phyloP scores from a whole-genome alignment of 2,329 filamentous ascomycete species.

The Fusarium concolor region DNA sequence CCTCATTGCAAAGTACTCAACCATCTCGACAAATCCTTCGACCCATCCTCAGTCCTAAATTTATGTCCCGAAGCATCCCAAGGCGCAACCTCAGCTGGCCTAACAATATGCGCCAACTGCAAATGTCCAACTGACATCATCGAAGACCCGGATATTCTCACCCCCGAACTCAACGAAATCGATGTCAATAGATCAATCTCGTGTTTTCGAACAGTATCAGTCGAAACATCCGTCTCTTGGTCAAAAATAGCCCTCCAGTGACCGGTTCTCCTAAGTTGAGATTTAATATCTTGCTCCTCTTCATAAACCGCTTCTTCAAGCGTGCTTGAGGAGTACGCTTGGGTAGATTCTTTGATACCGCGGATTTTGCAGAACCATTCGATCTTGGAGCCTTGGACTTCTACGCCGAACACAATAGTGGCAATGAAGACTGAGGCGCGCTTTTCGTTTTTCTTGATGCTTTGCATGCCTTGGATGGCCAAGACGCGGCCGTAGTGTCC shows the following conservation, averaged over 20 bases:
- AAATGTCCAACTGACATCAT: constrained; percentile 15
- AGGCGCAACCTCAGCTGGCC: constrained; percentile 9
- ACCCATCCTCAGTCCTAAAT: constrained; percentile 13
- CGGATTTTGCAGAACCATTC: constrained; percentile 27
- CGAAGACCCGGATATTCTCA: constrained; percentile 10
- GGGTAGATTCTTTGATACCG: not conserved
- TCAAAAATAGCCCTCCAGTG: constrained; percentile 17
- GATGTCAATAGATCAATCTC: constrained; percentile 23
- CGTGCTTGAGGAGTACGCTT: not conserved
- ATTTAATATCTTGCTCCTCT: constrained; percentile 12
- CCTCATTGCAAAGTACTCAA: constrained; percentile 14
- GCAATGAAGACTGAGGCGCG: constrained; percentile 25
- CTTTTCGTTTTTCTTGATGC: constrained; percentile 21
- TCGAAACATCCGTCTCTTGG: not conserved
- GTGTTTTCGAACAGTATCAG: constrained; percentile 8
- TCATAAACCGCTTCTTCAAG: constrained; percentile 13
- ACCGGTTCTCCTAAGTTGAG: not conserved
- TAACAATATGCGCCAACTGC: constrained; percentile 19
- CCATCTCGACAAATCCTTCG: constrained; percentile 19
- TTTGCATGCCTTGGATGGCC: constrained; percentile 24
- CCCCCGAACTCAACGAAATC: constrained; percentile 9
- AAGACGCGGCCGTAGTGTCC: constrained; percentile 16
- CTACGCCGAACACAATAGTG: constrained; percentile 6
- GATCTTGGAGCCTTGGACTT: constrained; percentile 4
- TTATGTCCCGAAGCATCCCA: constrained; percentile 25